Base-by-base conservation (phyloP, 1,284 basidiomycete genomes). In the Inonotus obliquus region DNA sequence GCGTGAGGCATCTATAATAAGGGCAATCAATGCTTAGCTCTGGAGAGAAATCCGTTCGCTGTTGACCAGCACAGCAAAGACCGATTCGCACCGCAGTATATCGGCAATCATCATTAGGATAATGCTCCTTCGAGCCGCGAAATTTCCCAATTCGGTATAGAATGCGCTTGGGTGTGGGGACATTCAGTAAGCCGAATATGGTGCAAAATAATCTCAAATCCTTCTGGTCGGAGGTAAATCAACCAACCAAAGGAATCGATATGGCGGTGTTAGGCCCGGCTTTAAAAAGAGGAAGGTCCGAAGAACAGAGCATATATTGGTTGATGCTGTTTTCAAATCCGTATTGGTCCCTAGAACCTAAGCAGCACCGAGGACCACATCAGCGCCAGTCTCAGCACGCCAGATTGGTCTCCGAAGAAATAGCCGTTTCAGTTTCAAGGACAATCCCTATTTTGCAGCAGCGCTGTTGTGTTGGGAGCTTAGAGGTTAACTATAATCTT, bases 181-280 rank as follows among this genome's bases (percentile, higher is more conserved):
- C 21, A 29, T 10, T 38, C 6, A 23, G 47, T 58, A 49, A 2
- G 32, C 17, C n/a, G n/a, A n/a, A n/a, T n/a, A n/a, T n/a, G n/a
- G n/a, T n/a, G n/a, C n/a, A n/a, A n/a, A 25, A 14, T n/a, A 29
- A 49, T 21, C 19, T 39, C 37, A 32, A 58, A 21, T 19, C 6
- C n/a, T 19, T 21, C 29, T 13, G 44, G 7, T 27, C 56, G 56
- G 56, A 49, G 47, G 56, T 58, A 58, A 49, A 58, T 49, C 56
- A 44, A 9, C 27, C 41, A 25, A 44, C 27, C 41, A 25, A 44
- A 57, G 54, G 10, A 29, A 32, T n/a, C 39, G 21, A 21, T 52
- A 35, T 35, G 51, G 54, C 54, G 38, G 25, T 32, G 54, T 45
- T 32, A 32, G 5, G 38, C 17, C 54, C 54, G 54, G 54, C 27